Percentiles rank a stretch among this genome's conserved stretches.
Conservation (phyloP, 2,329 filamentous ascomycete species). For the Huntiella bhutanensis region DNA sequence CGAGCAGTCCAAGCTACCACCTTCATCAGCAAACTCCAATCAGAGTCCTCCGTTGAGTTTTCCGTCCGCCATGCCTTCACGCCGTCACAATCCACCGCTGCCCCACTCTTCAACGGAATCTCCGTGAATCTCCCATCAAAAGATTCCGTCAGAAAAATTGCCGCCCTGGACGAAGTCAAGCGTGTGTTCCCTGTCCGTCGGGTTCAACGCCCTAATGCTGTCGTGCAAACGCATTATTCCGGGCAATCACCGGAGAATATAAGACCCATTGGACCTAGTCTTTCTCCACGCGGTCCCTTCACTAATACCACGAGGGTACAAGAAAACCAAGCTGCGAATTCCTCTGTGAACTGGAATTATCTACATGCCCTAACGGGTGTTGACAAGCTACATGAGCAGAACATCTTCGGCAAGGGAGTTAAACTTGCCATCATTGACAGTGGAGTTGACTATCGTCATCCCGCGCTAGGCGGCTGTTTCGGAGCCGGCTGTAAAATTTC, state of each 20-base stretch:
- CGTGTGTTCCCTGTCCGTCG: conserved; percentile 3
- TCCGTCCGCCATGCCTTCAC: conserved; percentile 3
- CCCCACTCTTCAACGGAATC: conserved; percentile 3
- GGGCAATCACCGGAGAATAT: not conserved
- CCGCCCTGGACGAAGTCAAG: conserved; percentile 4
- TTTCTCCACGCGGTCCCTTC: not conserved
- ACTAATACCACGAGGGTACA: not conserved
- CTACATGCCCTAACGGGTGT: conserved; percentile 22
- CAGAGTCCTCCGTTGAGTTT: not conserved
- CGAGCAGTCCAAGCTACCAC: not conserved
- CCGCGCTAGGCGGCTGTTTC: conserved; percentile 45
- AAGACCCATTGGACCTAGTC: not conserved
- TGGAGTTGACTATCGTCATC: conserved; percentile 29
- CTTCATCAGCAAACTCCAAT: not conserved
- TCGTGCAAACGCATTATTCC: not conserved
- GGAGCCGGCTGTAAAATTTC: conserved; percentile 39
- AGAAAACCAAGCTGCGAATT: not conserved
- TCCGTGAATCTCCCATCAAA: not conserved
- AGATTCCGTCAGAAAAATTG: not conserved
- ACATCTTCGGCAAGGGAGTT: conserved; percentile 21
- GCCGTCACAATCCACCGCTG: not conserved
- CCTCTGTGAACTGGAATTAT: conserved; percentile 4
- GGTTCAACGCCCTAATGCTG: not conserved
- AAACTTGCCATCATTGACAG: conserved; percentile 23
- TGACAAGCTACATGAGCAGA: conserved; percentile 20